Conservation (phyloP, 768 basidiomycete species). For the Pleurotus salmoneostramineus region DNA sequence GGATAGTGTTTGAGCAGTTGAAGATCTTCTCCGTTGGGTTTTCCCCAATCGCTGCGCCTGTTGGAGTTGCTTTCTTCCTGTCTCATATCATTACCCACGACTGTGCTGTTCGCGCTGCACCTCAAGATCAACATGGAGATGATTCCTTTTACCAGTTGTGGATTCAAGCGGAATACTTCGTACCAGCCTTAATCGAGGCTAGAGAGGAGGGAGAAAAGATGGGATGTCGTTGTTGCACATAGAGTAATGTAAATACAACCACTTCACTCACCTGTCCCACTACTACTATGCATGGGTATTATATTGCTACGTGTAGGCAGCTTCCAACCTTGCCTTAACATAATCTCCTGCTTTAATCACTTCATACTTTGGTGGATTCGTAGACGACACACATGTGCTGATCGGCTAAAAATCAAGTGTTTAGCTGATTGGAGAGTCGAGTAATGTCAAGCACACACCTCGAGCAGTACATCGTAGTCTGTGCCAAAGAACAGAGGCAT, state of each 20-base stretch:
- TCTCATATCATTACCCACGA: not conserved
- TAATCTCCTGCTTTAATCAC: constrained; percentile 80
- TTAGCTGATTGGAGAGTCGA: not conserved
- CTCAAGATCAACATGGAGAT: not conserved
- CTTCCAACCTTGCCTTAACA: constrained; percentile 67
- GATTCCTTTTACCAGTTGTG: not conserved
- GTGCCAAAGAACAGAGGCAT: constrained; percentile 91
- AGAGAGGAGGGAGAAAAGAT: not conserved
- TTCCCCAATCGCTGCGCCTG: not conserved
- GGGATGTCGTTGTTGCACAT: not conserved
- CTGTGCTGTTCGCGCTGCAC: not conserved
- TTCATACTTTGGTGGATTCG: constrained; percentile 56
- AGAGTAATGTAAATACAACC: not conserved
- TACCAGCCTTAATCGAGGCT: not conserved
- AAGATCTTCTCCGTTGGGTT: not conserved
- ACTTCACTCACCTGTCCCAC: not conserved
- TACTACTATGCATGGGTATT: not conserved
- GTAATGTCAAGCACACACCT: constrained; percentile 37
- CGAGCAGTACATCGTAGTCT: constrained; percentile 78
- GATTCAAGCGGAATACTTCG: not conserved
- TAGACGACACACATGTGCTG: constrained; percentile 42
- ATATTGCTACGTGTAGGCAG: constrained; percentile 45
- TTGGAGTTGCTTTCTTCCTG: not conserved
- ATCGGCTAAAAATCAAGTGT: constrained; percentile 35
- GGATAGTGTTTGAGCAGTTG: not conserved